Base-by-base conservation (phyloP, 208 protist genomes). In the Acanthamoeba culbertsoni region DNA sequence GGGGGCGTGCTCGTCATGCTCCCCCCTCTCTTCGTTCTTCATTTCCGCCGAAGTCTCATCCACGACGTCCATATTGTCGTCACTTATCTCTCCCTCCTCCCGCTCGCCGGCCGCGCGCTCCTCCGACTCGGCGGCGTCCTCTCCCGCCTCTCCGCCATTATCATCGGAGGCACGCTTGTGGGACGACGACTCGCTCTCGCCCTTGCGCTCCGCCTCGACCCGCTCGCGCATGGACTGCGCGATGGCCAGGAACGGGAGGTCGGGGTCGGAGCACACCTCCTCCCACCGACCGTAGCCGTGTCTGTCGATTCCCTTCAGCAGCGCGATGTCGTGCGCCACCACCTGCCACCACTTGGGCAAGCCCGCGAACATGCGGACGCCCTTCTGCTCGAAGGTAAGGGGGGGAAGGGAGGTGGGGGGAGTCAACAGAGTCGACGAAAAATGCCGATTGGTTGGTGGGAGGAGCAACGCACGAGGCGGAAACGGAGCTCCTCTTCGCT, bases 201-300 rank as follows among this genome's bases (percentile, higher is more conserved):
- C 68, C 68, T 79, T 79, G 42, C 68, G 73, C 73, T 84, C 73
- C 43, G 73, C 26, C 43, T 55, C 73, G 31, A 46, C 45, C n/a
- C 43, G 73, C 73, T 84, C 73, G 12, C 73, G 73, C 73, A 84
- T 84, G 45, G 28, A 55, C 45, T 84, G 73, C 8, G 73, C 73
- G 45, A 84, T 84, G 40, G 73, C 73, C 18, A 71, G n/a, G 48
- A 79, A 92, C 28, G 88, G 88, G 31, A 92, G 48, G 35, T 92
- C 88, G 18, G 55, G 62, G 28, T 92, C 88, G 33, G 88, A 92
- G 46, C 88, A 92, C 31, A 92, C n/a, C 88, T 73, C 63, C 46
- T 92, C 88, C 88, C 88, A 92, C 31, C 88, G n/a, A 20, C 88
- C 88, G 31, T 79, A 92, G 40, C 88, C 88, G 35, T 92, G 88